These are phyloP conservation scores for Lepidium didymum DNA, from an alignment of 345 rosid species.

Conservation along the genomic window DNA sequence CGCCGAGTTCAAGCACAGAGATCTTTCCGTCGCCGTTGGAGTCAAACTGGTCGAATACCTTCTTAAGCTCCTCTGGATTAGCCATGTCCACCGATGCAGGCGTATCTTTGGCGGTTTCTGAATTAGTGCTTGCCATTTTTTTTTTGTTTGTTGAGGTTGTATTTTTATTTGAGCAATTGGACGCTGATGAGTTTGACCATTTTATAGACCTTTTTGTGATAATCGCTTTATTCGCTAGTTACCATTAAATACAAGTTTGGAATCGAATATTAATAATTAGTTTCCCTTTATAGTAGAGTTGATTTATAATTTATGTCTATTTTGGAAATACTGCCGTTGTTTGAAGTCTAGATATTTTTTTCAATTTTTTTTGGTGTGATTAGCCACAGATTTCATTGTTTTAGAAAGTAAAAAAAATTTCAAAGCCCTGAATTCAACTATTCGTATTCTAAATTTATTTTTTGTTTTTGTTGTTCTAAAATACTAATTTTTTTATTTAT, in stretches of 20 bases:
- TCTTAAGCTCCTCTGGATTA: conserved; percentile 43
- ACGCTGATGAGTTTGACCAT: background rate
- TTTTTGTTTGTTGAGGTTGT: background rate
- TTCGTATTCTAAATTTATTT: too few species aligned
- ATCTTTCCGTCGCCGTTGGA: conserved; percentile 83
- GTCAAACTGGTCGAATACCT: conserved; percentile 72
- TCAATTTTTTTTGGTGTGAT: too few species aligned
- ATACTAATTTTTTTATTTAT: too few species aligned
- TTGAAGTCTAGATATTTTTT: too few species aligned
- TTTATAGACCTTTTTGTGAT: conserved; percentile 1
- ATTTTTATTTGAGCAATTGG: background rate
- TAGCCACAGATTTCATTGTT: too few species aligned
- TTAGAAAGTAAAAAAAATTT: too few species aligned
- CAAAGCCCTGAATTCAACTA: too few species aligned
- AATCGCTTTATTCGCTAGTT: background rate
- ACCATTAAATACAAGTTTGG: background rate
- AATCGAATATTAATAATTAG: background rate
- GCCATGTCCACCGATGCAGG: conserved; percentile 10
- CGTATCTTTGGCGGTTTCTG: conserved; percentile 7
- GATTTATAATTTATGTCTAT: too few species aligned
- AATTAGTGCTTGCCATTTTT: conserved; percentile 17
- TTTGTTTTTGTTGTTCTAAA: too few species aligned
- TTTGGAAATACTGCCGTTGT: too few species aligned
- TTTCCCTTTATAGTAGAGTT: too few species aligned
- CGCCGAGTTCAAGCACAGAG: conserved; percentile 61